phyloP scores from a whole-genome alignment of 371 early-diverging fungal genomes.

The Rhizomucor miehei region DNA sequence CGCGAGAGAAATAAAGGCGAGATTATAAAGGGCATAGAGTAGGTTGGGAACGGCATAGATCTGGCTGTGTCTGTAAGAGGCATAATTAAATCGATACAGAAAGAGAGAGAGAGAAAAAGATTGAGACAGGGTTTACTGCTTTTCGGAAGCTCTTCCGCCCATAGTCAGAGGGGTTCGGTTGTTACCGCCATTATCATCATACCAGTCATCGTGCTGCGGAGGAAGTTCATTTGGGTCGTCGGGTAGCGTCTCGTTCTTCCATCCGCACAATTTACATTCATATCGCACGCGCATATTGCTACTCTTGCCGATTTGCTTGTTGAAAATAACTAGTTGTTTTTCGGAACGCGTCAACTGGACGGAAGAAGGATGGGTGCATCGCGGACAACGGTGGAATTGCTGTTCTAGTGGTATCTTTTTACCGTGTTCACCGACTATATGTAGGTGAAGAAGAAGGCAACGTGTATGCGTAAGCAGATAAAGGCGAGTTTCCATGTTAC shows the following conservation, averaged over 20 bases:
- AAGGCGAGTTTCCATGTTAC: background rate
- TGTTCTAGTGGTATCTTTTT: slow-evolving; percentile 38
- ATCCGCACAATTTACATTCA: slow-evolving; percentile 26
- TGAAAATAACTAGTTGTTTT: slow-evolving; percentile 32
- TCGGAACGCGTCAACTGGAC: slow-evolving; percentile 42
- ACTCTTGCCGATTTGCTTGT: slow-evolving; percentile 27
- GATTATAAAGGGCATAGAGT: too few species aligned
- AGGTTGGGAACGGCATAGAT: too few species aligned
- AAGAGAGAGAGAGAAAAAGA: too few species aligned
- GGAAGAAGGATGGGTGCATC: slow-evolving; percentile 28
- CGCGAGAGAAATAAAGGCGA: too few species aligned
- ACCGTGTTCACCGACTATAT: slow-evolving; percentile 32
- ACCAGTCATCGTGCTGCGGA: too few species aligned
- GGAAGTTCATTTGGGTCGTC: slow-evolving; percentile 10
- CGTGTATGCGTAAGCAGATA: background rate
- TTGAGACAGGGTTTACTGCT: too few species aligned
- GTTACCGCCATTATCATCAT: too few species aligned
- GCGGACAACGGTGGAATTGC: slow-evolving; percentile 39
- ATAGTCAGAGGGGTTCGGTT: too few species aligned
- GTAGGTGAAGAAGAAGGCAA: background rate
- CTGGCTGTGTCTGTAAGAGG: too few species aligned
- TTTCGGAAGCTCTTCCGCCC: too few species aligned
- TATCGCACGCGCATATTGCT: slow-evolving; percentile 35
- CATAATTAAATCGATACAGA: too few species aligned
- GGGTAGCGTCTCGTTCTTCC: slow-evolving; percentile 30